phyloP scores from a whole-genome alignment of 1,139 yeast genomes.

The Nakaseomyces delphensis region DNA sequence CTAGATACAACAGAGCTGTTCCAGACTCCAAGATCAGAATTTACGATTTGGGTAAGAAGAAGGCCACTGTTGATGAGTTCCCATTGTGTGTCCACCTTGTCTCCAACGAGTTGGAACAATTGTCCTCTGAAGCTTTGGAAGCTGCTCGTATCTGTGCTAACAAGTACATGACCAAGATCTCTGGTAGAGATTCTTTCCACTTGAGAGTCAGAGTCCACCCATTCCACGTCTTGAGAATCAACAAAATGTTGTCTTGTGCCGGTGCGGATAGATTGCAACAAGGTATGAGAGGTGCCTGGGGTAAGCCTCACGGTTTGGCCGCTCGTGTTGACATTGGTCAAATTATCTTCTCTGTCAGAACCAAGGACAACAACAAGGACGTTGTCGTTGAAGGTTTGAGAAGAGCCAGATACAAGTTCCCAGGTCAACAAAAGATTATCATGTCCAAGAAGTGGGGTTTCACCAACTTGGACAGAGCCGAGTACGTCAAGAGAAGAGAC shows the following conservation, averaged over 20 bases:
- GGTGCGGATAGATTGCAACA: constrained; percentile 99
- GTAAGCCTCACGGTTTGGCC: constrained; percentile 99
- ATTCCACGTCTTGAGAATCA: constrained; percentile 99
- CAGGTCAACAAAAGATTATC: constrained; percentile 99
- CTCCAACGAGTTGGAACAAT: constrained; percentile 98
- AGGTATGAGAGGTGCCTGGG: constrained; percentile 99
- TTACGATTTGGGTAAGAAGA: constrained; percentile 99
- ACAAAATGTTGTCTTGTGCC: constrained; percentile 99
- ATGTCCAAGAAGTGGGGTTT: constrained; percentile 99
- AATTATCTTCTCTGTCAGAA: constrained; percentile 95
- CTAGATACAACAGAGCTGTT: constrained; percentile 99
- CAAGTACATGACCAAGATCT: constrained; percentile 95
- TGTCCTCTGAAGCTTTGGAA: constrained; percentile 98
- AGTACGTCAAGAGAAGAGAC: constrained; percentile 87
- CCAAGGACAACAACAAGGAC: constrained; percentile 95
- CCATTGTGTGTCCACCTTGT: constrained; percentile 99
- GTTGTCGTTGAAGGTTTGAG: constrained; percentile 98
- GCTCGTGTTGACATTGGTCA: constrained; percentile 99
- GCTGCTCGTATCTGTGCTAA: constrained; percentile 99
- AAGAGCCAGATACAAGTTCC: constrained; percentile 99
- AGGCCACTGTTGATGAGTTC: constrained; percentile 98
- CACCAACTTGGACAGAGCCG: constrained; percentile 98
- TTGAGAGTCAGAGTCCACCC: constrained; percentile 99
- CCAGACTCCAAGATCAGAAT: constrained; percentile 99
- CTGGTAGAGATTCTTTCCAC: constrained; percentile 99